Conservation (phyloP, 1,139 yeast genomes). For the Candida tropicalis region DNA sequence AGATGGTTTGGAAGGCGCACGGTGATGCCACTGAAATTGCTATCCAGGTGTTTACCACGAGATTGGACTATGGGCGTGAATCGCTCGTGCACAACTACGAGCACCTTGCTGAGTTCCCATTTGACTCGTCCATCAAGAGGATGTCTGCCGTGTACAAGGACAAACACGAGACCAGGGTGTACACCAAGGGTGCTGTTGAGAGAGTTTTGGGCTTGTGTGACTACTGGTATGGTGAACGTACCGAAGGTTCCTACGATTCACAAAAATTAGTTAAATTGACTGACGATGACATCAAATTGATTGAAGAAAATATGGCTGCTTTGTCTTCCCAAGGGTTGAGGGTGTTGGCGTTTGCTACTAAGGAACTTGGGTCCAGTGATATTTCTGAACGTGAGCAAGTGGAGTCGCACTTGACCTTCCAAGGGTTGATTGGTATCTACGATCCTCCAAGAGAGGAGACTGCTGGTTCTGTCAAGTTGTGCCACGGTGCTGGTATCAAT, state of each 20-base stretch:
- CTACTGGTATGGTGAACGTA: conserved; percentile 49
- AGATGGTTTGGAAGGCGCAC: conserved; percentile 64
- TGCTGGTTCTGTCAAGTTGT: conserved; percentile 62
- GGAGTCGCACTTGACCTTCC: conserved; percentile 58
- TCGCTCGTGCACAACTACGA: conserved; percentile 30
- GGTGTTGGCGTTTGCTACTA: conserved; percentile 70
- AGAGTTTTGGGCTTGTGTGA: conserved; percentile 62
- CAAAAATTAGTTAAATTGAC: conserved; percentile 41
- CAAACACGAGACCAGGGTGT: conserved; percentile 39
- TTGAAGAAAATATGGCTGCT: conserved; percentile 62
- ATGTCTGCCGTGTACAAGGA: conserved; percentile 66
- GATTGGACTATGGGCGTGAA: conserved; percentile 55
- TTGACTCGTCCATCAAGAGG: conserved; percentile 76
- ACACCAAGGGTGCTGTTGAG: conserved; percentile 83
- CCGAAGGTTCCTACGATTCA: conserved; percentile 11
- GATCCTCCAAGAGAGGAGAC: conserved; percentile 84
- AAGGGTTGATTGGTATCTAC: conserved; percentile 78
- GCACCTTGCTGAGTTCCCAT: conserved; percentile 71
- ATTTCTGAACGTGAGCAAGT: conserved; percentile 49
- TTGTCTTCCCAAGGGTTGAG: conserved; percentile 72
- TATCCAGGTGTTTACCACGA: conserved; percentile 68
- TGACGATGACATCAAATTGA: conserved; percentile 37
- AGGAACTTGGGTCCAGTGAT: conserved; percentile 27
- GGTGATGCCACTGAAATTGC: conserved; percentile 90
- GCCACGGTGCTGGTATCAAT: conserved; percentile 78